Base-by-base conservation (phyloP, 1,284 basidiomycete species). In the Cryptococcus neoformans region DNA sequence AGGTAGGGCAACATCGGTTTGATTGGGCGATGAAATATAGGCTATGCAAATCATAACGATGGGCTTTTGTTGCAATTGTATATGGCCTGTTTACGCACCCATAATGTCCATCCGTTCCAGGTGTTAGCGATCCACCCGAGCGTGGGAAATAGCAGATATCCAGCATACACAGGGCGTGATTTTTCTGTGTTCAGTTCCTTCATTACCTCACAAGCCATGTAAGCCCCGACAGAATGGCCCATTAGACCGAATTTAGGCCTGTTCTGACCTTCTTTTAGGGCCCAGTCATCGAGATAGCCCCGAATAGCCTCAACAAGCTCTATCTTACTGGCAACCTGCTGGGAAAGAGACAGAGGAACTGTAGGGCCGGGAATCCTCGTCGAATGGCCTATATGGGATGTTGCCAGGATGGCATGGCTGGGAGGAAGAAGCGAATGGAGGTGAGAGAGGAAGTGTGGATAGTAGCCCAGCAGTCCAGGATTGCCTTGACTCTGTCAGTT, bases 381-480 rank as follows among this genome's bases (percentile, higher is more conserved):
- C 1, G 73, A 70, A 39, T 77, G 75, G 3, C 76, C 76, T 39
- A 78, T 64, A 53, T 79, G 75, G 6, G 72, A 75, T 35, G 71
- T 66, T 0, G 69, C 62, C 37, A 79, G 53, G 48, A 79, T 63
- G 5, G 73, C 77, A 53, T 73, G 68, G 7, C 65, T 58, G 11
- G 65, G 54, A 1, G 76, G 74, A 3, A 78, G 62, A 39, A 65
- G 66, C 21, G 59, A 55, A 49, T 72, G 66, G 6, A 78, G 64
- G n/a, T 70, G 63, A 28, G 41, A 45, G 6, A 78, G 65, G 56
- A 78, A 79, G 1, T 67, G 64, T 17, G 65, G 63, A 60, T 79
- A 79, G 63, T 75, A 79, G 47, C 67, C 67, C 7, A 75, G 56
- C 21, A 76, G 58, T n/a, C 76, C 76, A 5, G 76, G 76, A 59